Conservation (phyloP, 2,329 filamentous ascomycete genomes). For the Trichophyton benhamiae region DNA sequence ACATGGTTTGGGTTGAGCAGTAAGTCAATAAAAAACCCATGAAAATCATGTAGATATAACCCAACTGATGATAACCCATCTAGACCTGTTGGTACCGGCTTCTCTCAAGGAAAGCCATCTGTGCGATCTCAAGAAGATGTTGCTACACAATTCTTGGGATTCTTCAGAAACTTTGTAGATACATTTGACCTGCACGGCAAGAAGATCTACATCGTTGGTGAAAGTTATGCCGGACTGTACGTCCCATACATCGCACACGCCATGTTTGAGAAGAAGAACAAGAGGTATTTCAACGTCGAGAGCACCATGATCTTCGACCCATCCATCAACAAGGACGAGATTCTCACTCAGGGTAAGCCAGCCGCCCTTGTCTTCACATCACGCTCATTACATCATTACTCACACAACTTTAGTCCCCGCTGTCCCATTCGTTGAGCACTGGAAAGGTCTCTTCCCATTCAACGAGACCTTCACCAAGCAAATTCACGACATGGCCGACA, state of each 20-base stretch:
- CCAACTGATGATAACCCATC: constrained; percentile 8
- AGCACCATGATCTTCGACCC: constrained; percentile 65
- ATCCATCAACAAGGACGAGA: constrained; percentile 42
- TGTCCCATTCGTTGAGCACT: constrained; percentile 32
- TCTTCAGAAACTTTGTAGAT: constrained; percentile 66
- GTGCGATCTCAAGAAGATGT: constrained; percentile 56
- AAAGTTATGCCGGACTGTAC: constrained; percentile 57
- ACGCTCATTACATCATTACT: not conserved
- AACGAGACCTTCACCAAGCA: constrained; percentile 33
- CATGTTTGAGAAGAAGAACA: constrained; percentile 58
- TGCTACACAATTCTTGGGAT: constrained; percentile 60
- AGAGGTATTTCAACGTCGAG: constrained; percentile 53
- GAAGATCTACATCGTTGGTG: constrained; percentile 62
- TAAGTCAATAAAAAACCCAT: constrained; percentile 25
- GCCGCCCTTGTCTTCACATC: not conserved
- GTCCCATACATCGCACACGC: constrained; percentile 61
- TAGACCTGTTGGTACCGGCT: constrained; percentile 50
- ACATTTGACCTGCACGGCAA: constrained; percentile 55
- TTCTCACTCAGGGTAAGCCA: constrained; percentile 38
- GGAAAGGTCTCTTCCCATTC: constrained; percentile 34
- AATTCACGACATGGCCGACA: constrained; percentile 30
- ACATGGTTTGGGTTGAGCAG: constrained; percentile 65
- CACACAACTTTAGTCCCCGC: constrained; percentile 22
- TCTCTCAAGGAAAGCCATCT: constrained; percentile 51
- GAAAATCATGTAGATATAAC: constrained; percentile 4